phyloP scores from a whole-genome alignment of 768 basidiomycete species.

The Butyriboletus loyo region DNA sequence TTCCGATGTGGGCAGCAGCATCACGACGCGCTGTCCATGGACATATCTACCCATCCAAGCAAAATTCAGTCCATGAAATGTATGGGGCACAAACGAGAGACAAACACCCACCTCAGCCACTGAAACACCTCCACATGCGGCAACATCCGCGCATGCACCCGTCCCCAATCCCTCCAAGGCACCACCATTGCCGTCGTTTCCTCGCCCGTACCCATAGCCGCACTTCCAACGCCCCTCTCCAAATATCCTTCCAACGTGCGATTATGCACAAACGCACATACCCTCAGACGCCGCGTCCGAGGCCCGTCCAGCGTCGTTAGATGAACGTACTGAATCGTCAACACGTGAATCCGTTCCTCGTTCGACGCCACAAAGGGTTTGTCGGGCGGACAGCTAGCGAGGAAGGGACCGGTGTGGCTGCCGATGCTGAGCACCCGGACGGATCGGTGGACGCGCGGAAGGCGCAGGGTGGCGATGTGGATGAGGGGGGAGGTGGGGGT shows the following conservation, averaged over 20 bases:
- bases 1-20: slow-evolving; percentile 15
- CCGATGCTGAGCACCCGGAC: slow-evolving; percentile 16
- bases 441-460: slow-evolving; percentile 9
- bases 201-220: neutral
- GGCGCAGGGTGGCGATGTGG: slow-evolving; percentile 18
- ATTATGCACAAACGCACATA: slow-evolving; percentile 35
- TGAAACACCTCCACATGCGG: slow-evolving; percentile 29
- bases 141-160: slow-evolving; percentile 32
- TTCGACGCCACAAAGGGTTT: slow-evolving; percentile 28
- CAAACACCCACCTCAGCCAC: slow-evolving; percentile 38
- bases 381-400: slow-evolving; percentile 21
- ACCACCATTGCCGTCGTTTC: slow-evolving; percentile 2
- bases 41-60: slow-evolving; percentile 32
- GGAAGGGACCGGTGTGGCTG: slow-evolving; percentile 36
- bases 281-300: slow-evolving; percentile 8
- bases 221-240: neutral
- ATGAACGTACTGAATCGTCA: slow-evolving; percentile 24
- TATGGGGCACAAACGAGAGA: neutral
- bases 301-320: neutral
- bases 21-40: slow-evolving; percentile 39
- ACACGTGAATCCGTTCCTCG: slow-evolving; percentile 21
- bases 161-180: slow-evolving; percentile 42
- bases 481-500: slow-evolving; percentile 1
- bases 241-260: slow-evolving; percentile 24
- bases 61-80: neutral